Conservation (phyloP, 2,329 filamentous ascomycete genomes). For the Colletotrichum musae region DNA sequence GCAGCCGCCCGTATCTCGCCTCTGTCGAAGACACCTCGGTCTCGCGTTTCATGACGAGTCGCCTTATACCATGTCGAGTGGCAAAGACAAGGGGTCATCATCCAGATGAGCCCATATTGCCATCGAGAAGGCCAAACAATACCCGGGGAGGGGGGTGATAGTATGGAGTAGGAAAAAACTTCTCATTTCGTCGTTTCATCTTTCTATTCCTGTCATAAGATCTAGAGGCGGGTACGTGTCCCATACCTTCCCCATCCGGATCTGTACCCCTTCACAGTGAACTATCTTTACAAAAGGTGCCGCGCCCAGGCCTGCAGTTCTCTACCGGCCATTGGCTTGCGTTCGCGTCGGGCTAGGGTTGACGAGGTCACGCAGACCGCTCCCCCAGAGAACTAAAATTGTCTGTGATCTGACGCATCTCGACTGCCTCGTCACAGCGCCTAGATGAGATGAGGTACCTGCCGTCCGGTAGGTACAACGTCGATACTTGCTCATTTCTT, state of each 20-base stretch:
- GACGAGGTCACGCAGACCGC: background rate
- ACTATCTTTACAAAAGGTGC: background rate
- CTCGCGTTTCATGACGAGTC: constrained; percentile 15
- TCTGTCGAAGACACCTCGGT: constrained; percentile 8
- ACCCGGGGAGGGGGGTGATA: background rate
- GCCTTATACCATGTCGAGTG: background rate
- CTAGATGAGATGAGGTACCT: constrained; percentile 38
- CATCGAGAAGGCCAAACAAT: background rate
- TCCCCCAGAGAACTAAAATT: background rate
- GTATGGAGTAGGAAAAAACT: background rate
- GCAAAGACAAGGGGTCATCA: constrained; percentile 12
- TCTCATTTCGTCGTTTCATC: constrained; percentile 26
- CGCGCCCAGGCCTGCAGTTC: constrained; percentile 7
- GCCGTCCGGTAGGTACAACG: constrained; percentile 43
- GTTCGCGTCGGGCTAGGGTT: background rate
- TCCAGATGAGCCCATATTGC: constrained; percentile 16
- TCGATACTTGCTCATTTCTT: constrained; percentile 62
- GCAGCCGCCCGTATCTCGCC: background rate
- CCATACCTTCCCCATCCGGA: background rate
- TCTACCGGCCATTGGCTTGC: background rate
- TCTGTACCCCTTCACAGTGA: constrained; percentile 12
- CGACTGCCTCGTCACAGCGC: constrained; percentile 35
- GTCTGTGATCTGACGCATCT: constrained; percentile 6
- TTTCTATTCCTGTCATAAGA: constrained; percentile 24
- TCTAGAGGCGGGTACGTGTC: constrained; percentile 14